Conservation (phyloP, 1,284 basidiomycete species). For the Cutaneotrichosporon spelunceum region DNA sequence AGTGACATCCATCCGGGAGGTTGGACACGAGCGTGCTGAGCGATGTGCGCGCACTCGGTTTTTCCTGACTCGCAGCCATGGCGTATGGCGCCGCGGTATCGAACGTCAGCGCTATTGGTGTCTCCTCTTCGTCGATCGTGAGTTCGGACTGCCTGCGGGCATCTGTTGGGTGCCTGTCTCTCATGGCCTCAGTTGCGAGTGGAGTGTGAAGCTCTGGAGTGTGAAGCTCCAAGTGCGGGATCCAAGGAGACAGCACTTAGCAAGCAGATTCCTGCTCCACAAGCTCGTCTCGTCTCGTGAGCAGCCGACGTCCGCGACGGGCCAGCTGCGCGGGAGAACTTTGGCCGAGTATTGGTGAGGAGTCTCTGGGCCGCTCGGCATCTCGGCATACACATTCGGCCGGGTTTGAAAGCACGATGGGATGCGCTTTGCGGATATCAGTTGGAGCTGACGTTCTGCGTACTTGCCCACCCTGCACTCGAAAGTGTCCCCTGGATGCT, state of each 20-base stretch:
- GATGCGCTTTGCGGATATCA: too few species aligned
- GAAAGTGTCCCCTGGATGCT: too few species aligned
- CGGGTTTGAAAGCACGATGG: not conserved
- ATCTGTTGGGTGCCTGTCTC: not conserved
- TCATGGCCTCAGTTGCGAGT: not conserved
- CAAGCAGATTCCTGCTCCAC: not conserved
- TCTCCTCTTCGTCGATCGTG: not conserved
- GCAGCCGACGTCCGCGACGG: not conserved
- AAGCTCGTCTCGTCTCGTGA: not conserved
- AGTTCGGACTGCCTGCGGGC: not conserved
- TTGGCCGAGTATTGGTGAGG: not conserved
- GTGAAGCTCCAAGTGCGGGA: not conserved
- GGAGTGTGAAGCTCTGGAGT: not conserved
- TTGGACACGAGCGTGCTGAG: slow-evolving; percentile 8
- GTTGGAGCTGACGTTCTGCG: too few species aligned
- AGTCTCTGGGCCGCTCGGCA: not conserved
- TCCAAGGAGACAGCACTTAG: not conserved
- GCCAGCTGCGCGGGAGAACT: not conserved
- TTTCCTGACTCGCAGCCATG: not conserved
- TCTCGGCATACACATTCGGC: not conserved
- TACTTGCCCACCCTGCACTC: too few species aligned
- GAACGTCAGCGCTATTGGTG: not conserved
- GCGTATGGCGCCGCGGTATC: not conserved
- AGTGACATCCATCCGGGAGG: slow-evolving; percentile 6
- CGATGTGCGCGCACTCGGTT: not conserved